phyloP scores from a whole-genome alignment of 345 rosid genomes.

The Angophora floribunda region DNA sequence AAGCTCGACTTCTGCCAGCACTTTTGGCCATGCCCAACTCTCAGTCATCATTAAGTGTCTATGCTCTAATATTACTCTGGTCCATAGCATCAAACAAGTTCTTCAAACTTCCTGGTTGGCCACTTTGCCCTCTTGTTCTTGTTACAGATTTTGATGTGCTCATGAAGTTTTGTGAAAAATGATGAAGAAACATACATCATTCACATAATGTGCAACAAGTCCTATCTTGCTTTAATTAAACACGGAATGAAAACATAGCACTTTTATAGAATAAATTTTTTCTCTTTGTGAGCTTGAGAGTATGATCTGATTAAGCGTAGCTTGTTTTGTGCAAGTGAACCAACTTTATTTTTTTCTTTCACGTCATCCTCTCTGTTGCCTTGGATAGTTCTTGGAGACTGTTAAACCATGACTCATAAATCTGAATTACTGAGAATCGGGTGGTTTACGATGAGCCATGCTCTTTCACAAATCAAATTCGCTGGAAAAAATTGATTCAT shows the following conservation, averaged over 20 bases:
- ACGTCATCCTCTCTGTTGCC: not conserved
- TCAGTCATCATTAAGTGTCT: not conserved
- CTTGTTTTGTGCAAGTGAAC: not conserved
- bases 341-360: not conserved
- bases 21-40: not conserved
- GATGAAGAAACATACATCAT: not conserved
- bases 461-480: not conserved
- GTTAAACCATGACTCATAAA: not conserved
- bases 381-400: not conserved
- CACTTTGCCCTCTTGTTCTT: not conserved
- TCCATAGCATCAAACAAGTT: not conserved
- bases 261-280: too few species aligned
- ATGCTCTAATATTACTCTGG: not conserved
- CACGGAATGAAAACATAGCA: too few species aligned
- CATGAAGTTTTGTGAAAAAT: not conserved
- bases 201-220: not conserved
- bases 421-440: not conserved
- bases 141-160: not conserved
- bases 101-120: not conserved
- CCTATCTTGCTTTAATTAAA: too few species aligned
- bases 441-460: not conserved
- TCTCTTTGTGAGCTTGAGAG: not conserved
- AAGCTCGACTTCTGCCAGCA: not conserved
- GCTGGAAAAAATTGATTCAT: too few species aligned
- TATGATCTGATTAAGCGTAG: not conserved